These are phyloP conservation scores for Pulveroboletus sp. DNA, from an alignment of 768 basidiomycete species.

Conservation along the genomic window DNA sequence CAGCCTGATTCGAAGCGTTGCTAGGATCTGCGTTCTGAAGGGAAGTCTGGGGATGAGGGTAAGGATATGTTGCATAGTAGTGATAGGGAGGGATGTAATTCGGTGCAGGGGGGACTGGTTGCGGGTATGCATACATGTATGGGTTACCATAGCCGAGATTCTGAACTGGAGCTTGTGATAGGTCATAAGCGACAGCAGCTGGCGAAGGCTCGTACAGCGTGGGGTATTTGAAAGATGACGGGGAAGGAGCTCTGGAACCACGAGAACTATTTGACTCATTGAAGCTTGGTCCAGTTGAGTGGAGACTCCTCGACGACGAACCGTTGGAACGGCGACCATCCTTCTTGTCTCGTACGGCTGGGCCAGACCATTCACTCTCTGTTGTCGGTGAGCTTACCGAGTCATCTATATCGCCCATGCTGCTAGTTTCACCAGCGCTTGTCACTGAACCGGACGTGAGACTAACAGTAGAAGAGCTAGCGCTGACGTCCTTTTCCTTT, in stretches of 20 bases:
- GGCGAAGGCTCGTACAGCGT: constrained; percentile 61
- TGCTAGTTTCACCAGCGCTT: constrained; percentile 52
- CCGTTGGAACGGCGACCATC: constrained; percentile 49
- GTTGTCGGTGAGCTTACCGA: constrained; percentile 66
- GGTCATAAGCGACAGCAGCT: constrained; percentile 25
- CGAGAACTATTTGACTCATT: constrained; percentile 59
- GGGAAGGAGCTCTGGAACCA: constrained; percentile 69
- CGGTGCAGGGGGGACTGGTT: constrained; percentile 31
- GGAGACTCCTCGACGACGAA: constrained; percentile 58
- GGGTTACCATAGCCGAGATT: constrained; percentile 28
- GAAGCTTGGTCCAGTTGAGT: constrained; percentile 47
- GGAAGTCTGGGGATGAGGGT: constrained; percentile 44
- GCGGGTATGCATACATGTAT: constrained; percentile 40
- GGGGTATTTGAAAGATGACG: constrained; percentile 66
- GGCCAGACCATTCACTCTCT: constrained; percentile 77
- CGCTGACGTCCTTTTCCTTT: constrained; percentile 67
- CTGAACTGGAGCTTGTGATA: constrained; percentile 30
- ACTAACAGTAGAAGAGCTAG: constrained; percentile 72
- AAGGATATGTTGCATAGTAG: constrained; percentile 47
- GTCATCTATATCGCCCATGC: constrained; percentile 63
- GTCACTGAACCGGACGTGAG: constrained; percentile 64
- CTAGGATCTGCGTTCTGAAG: constrained; percentile 36
- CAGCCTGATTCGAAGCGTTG: constrained; percentile 24
- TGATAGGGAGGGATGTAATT: constrained; percentile 39
- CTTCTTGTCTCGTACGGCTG: constrained; percentile 51